These are phyloP conservation scores for Bassia scoparia DNA, from an alignment of 148 eudicot species.

Conservation along the genomic window DNA sequence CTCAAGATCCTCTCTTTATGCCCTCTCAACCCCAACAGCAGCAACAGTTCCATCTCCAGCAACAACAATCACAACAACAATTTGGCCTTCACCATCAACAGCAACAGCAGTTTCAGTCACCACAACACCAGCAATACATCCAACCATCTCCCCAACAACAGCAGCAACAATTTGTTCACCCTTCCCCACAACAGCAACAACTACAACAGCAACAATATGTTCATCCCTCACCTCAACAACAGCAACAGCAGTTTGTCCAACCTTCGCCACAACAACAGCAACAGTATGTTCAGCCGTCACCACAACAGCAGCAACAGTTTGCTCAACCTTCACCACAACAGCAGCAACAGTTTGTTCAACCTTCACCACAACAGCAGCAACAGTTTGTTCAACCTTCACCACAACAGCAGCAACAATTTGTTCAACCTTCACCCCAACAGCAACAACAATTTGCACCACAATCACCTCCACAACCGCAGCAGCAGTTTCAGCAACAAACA, in stretches of 20 bases:
- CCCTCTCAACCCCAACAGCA: constrained; percentile 39
- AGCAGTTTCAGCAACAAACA: constrained; percentile 24
- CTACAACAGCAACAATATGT: constrained; percentile 26
- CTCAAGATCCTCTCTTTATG: constrained; percentile 62
- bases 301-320: constrained; percentile 29
- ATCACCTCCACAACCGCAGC: no score
- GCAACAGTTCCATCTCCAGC: constrained; percentile 37
- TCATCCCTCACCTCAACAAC: constrained; percentile 28
- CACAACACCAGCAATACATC: constrained; percentile 27
- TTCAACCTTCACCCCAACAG: constrained; percentile 34
- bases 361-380: constrained; percentile 26
- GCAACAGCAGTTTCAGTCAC: constrained; percentile 32
- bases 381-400: constrained; percentile 22
- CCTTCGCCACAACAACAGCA: constrained; percentile 38
- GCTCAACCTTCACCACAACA: constrained; percentile 29
- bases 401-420: constrained; percentile 27
- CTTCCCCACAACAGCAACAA: constrained; percentile 26
- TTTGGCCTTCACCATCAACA: constrained; percentile 36
- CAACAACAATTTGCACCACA: constrained; percentile 31
- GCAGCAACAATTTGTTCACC: constrained; percentile 25
- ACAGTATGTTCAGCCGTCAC: constrained; percentile 34
- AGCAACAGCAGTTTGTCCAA: constrained; percentile 29
- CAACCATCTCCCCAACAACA: constrained; percentile 37
- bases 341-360: constrained; percentile 24
- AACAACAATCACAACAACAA: constrained; percentile 44